Evolutionary conservation across 345 rosid genomes (phyloP), one percentile per base, ranked within the genome.

Genomic region (Hibiscus trionum): DNA sequence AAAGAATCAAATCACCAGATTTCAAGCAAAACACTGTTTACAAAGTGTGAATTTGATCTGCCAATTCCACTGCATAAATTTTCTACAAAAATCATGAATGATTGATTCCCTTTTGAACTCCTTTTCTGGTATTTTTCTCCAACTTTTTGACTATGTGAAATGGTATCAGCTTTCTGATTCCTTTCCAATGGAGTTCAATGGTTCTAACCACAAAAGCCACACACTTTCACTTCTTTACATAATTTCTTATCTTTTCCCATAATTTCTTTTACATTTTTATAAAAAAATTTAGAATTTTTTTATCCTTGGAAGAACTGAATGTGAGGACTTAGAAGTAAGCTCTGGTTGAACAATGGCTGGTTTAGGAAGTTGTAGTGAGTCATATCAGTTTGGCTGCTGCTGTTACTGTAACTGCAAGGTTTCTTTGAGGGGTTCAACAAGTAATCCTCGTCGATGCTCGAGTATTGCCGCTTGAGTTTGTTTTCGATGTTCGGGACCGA

Each of bases 271-370:
- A 17, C 56, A 7, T 14, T 17, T 57, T 46, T 39, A 27, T 44
- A 12, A 29, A 1, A 24, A 0, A 0, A 29, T 15, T 75, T 4
- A 26, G 71, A 61, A 17, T 31, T 16, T 72, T 75, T 81, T 80
- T 60, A 87, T 16, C 87, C 86, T 63, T 84, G 89, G 72, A 84
- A 86, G 72, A 84, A 86, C 12, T 86, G 86, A 82, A 82, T 78
- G 77, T 81, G 79, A 66, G 85, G 87, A 73, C 82, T 83, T 78
- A 85, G 66, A 24, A 87, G 75, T 37, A 89, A 72, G 37, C 85
- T 83, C 76, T 87, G 97, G 70, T 80, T 83, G 77, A 81, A 76
- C 79, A 82, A 79, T 65, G 84, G 16, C 66, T 80, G 86, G 77
- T 77, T 86, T 55, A 83, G 71, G 47, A 82, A 83, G 80, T 55